Conservation (phyloP, 176 grass and related monocot genomes). For the Eremochloa ophiuroides region DNA sequence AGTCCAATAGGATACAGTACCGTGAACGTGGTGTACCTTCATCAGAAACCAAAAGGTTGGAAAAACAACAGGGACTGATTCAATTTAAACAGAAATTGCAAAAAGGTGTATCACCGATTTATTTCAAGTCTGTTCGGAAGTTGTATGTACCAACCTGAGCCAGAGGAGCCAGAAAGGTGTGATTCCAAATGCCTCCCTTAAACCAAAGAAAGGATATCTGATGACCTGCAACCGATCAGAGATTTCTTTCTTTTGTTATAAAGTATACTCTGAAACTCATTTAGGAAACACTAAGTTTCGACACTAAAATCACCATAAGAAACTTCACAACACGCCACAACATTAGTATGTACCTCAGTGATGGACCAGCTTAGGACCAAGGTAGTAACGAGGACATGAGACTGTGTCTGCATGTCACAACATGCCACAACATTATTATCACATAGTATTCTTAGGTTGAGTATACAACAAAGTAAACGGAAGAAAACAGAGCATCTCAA, state of each 20-base stretch:
- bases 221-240: conserved; percentile 35
- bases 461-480: neutral
- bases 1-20: neutral
- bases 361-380: conserved; percentile 69
- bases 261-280: neutral
- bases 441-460: neutral
- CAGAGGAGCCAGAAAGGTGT: conserved; percentile 55
- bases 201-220: conserved; percentile 69
- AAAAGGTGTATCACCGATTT: neutral
- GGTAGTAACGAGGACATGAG: conserved; percentile 51
- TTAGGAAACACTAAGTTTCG: neutral
- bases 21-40: conserved; percentile 5
- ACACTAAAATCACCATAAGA: neutral
- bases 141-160: conserved; percentile 75
- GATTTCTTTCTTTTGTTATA: neutral
- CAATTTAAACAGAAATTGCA: neutral
- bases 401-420: conserved; percentile 46
- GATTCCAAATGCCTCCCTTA: conserved; percentile 59
- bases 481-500: neutral
- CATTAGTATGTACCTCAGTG: conserved; percentile 43
- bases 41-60: neutral
- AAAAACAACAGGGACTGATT: neutral
- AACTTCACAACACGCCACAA: neutral
- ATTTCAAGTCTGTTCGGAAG: neutral
- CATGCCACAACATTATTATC: neutral